Base-by-base conservation (phyloP, 129 eudicot species). In the Escallonia rubra region DNA sequence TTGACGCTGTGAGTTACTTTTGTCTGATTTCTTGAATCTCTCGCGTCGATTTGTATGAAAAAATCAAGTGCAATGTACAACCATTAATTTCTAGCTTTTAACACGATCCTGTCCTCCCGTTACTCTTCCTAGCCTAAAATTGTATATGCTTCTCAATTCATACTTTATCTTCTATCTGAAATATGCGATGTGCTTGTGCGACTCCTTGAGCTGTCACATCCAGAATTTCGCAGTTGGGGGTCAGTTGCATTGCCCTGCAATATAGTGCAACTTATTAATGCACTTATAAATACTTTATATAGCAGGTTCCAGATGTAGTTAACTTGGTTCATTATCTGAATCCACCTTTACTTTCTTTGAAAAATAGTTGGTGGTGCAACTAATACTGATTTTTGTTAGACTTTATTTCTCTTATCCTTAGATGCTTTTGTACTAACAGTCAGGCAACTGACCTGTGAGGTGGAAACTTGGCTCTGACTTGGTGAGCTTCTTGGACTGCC, bases 371-470 rank as follows among this genome's bases (percentile, higher is more conserved):
- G 8, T 46, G 2, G 10, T 46, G 6, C 10, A 46, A 5, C 6
- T 9, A 46, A 9, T 5, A 9, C 6, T 46, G 50, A 46, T 46
- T 46, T 46, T 46, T 46, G 50, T 46, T 0, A 9, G 10, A 46
- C 6, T 7, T 12, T 53, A 12, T 53, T 7, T 5, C 58, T 3
- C 4, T 12, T 53, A 8, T 53, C 4, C 14, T 4, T 53, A 10
- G 8, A n/a, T 4, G 16, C 16, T 57, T 57, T 13, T 7, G 40
- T 9, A 57, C 7, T 66, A 12, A 6, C 10, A 9, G 1, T 10
- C 34, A 57, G n/a, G 5, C 47, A 67, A 55, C 71, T 72, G 63
- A 72, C 81, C 8, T 67, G 69, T 43, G 80, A 57, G 52, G 65
- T 8, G 14, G 74, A 61, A 39, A 34, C 23, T 6, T 38, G 65